Evolutionary conservation across 768 basidiomycete species (phyloP).

Genomic region (Auriculariales sp.): DNA sequence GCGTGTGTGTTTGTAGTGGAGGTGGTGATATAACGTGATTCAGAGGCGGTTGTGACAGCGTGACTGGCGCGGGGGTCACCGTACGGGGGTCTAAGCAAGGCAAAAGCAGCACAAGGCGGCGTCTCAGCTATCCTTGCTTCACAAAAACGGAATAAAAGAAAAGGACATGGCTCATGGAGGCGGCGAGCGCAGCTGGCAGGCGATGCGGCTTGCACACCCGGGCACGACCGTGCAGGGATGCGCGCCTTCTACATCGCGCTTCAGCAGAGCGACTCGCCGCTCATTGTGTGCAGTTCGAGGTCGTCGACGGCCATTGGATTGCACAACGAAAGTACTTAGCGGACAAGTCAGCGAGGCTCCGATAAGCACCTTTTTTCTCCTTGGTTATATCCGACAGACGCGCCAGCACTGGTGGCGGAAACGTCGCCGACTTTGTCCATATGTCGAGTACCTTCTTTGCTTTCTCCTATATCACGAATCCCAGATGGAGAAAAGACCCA

Average conservation of each 20-base stretch:
- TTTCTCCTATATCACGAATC: slow-evolving; percentile 98
- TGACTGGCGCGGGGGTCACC: background rate
- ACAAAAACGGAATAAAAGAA: no score
- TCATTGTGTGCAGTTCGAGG: no score
- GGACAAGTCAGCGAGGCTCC: slow-evolving; percentile 41
- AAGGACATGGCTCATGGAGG: no score
- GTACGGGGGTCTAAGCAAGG: no score
- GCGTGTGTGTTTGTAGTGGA: background rate
- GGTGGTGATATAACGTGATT: background rate
- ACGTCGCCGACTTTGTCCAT: slow-evolving; percentile 85
- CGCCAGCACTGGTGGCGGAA: slow-evolving; percentile 60
- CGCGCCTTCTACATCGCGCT: no score
- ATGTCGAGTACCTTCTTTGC: slow-evolving; percentile 95
- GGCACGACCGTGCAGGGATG: no score
- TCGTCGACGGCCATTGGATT: slow-evolving; percentile 43
- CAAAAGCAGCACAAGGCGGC: no score
- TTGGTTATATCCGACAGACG: slow-evolving; percentile 58
- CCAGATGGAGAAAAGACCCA: no score
- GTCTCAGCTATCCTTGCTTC: no score
- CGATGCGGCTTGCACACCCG: no score
- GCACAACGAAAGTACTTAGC: slow-evolving; percentile 68
- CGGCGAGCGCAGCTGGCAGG: no score
- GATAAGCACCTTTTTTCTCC: slow-evolving; percentile 83
- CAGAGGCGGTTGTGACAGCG: background rate
- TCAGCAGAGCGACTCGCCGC: no score